Evolutionary conservation across 208 protist species (phyloP).

Genomic region (Sergeia podlipaevii): DNA sequence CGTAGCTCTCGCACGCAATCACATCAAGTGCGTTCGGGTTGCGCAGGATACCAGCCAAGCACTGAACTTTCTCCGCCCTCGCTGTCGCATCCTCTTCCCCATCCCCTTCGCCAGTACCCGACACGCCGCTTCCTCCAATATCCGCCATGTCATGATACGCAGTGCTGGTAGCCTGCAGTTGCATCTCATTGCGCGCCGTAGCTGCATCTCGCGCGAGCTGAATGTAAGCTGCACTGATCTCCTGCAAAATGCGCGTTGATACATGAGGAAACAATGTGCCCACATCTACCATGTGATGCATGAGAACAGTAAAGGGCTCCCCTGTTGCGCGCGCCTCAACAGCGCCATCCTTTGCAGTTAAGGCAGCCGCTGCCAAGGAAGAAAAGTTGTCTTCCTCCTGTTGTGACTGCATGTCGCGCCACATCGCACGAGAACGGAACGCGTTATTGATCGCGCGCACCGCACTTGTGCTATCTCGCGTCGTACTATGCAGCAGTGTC

Average conservation of each 20-base stretch:
- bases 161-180: background rate
- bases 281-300: constrained; percentile 63
- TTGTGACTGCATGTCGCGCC: constrained; percentile 1
- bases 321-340: background rate
- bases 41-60: constrained; percentile 5
- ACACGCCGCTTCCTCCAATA: too few species aligned
- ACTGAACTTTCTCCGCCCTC: too few species aligned
- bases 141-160: constrained; percentile 1
- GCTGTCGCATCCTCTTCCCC: too few species aligned
- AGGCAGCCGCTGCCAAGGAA: background rate
- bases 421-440: background rate
- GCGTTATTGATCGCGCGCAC: constrained; percentile 10
- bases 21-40: constrained; percentile 32
- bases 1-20: constrained; percentile 39
- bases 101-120: too few species aligned
- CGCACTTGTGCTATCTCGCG: constrained; percentile 49
- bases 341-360: background rate
- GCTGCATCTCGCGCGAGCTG: constrained; percentile 25
- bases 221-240: constrained; percentile 31
- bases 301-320: constrained; percentile 26
- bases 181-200: constrained; percentile 6
- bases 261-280: constrained; percentile 46
- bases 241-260: constrained; percentile 27
- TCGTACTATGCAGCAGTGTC: constrained; percentile 59
- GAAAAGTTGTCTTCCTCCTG: background rate